A percentile compares a stretch with the other conserved stretches of the same genome.
Conservation (phyloP, 495 filamentous ascomycete species). For the Hypoxylon trugodes region DNA sequence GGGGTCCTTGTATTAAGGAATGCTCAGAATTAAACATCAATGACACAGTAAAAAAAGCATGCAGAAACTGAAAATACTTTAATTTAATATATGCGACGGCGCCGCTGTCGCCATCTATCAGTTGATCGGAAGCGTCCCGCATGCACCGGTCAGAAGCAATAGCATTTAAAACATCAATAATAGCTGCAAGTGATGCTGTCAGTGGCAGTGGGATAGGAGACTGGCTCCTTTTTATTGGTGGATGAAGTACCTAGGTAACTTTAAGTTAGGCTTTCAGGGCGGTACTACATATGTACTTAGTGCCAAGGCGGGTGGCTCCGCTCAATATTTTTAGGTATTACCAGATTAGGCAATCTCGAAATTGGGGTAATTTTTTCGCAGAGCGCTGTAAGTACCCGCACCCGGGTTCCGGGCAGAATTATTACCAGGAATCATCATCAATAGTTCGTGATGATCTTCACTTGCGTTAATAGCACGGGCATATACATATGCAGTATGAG, state of each 20-base stretch:
- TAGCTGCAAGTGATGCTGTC: not conserved
- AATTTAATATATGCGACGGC: not conserved
- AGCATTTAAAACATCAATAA: not conserved
- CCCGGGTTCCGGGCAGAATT: not conserved
- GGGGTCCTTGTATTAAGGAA: constrained; percentile 6
- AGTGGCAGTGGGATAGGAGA: not conserved
- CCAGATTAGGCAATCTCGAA: constrained; percentile 6
- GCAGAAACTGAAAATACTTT: not conserved
- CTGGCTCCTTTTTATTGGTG: constrained; percentile 2
- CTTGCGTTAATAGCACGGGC: no score
- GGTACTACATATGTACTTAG: not conserved
- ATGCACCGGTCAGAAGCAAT: constrained; percentile 18
- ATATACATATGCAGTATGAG: no score
- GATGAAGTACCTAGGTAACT: not conserved
- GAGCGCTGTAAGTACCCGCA: not conserved
- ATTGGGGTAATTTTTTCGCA: constrained; percentile 4
- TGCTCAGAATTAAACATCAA: not conserved
- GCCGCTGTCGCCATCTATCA: constrained; percentile 8
- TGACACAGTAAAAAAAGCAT: not conserved
- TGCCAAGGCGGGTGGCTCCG: constrained; percentile 30
- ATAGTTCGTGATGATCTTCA: no score
- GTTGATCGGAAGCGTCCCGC: constrained; percentile 15
- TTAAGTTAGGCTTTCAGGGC: not conserved
- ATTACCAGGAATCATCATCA: not conserved
- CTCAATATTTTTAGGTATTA: constrained; percentile 7